Conservation (phyloP, 2,329 filamentous ascomycete genomes). For the Neofusicoccum sp. region DNA sequence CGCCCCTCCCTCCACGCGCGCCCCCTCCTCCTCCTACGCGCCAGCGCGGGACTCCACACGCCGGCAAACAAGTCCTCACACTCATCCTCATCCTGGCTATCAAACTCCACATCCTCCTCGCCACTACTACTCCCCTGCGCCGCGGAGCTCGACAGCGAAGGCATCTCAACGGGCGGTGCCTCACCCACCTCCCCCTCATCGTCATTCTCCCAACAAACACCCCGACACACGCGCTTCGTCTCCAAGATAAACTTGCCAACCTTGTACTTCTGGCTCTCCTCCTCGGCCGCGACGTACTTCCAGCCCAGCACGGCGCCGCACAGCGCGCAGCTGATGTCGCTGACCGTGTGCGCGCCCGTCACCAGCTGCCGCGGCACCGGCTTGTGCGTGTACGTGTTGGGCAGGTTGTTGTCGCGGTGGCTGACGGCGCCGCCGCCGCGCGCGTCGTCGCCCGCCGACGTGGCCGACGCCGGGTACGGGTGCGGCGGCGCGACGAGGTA, state of each 20-base stretch:
- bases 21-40: conserved; percentile 44
- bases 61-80: conserved; percentile 65
- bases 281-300: conserved; percentile 64
- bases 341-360: conserved; percentile 62
- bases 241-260: conserved; percentile 67
- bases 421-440: conserved; percentile 10
- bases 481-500: conserved; percentile 57
- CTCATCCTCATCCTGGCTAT: conserved; percentile 65
- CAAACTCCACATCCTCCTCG: conserved; percentile 54
- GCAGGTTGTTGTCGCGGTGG: conserved; percentile 42
- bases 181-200: conserved; percentile 25
- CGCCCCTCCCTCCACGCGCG: conserved; percentile 16
- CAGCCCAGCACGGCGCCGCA: conserved; percentile 60
- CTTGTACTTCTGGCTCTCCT: conserved; percentile 62
- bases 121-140: conserved; percentile 15
- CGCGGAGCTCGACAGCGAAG: neutral
- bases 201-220: conserved; percentile 52
- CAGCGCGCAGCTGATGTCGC: conserved; percentile 57
- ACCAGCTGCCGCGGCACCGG: conserved; percentile 59
- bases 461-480: conserved; percentile 3
- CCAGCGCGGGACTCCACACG: conserved; percentile 58
- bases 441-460: neutral
- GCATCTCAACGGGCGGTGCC: neutral
- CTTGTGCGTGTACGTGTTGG: conserved; percentile 58
- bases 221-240: conserved; percentile 54